phyloP scores from a whole-genome alignment of 2,329 filamentous ascomycete species.

The Rutstroemia sp. region DNA sequence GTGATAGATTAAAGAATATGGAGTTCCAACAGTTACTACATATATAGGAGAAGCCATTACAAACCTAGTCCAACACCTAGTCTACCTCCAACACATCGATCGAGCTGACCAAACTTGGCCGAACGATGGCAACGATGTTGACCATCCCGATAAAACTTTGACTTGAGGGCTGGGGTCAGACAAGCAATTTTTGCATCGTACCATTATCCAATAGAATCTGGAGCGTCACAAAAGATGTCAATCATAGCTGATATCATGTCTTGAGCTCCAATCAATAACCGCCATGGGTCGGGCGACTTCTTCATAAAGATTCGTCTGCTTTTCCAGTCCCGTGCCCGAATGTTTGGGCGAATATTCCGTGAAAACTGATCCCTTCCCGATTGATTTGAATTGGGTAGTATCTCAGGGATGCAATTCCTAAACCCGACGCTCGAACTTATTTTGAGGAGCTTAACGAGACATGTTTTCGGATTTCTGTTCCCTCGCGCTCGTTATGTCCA shows the following conservation, averaged over 20 bases:
- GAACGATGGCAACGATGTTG: neutral
- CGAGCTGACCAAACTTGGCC: slow-evolving; percentile 2
- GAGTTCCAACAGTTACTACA: slow-evolving; percentile 4
- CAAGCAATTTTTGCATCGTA: slow-evolving; percentile 1
- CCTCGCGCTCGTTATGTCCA: slow-evolving; percentile 5
- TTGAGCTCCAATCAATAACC: slow-evolving; percentile 3
- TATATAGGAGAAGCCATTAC: slow-evolving; percentile 8
- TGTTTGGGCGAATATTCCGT: neutral
- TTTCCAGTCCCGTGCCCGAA: neutral
- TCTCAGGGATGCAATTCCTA: slow-evolving; percentile 7
- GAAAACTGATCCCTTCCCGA: neutral
- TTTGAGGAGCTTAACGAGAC: slow-evolving; percentile 1
- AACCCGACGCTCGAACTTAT: neutral
- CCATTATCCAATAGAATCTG: slow-evolving; percentile 3
- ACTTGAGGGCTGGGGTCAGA: neutral
- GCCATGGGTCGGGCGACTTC: slow-evolving; percentile 4
- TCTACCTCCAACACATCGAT: slow-evolving; percentile 2
- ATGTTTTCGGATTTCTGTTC: neutral
- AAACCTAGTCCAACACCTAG: neutral
- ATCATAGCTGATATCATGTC: neutral
- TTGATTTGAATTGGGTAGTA: slow-evolving; percentile 6
- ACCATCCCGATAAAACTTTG: neutral
- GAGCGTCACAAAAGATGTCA: neutral
- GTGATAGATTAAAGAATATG: neutral
- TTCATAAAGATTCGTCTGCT: neutral